A percentile compares a stretch with the other conserved stretches of the same genome.
These are phyloP conservation scores for Dactylonectria estremocensis DNA, from an alignment of 2,329 filamentous ascomycete genomes.

Conservation along the genomic window DNA sequence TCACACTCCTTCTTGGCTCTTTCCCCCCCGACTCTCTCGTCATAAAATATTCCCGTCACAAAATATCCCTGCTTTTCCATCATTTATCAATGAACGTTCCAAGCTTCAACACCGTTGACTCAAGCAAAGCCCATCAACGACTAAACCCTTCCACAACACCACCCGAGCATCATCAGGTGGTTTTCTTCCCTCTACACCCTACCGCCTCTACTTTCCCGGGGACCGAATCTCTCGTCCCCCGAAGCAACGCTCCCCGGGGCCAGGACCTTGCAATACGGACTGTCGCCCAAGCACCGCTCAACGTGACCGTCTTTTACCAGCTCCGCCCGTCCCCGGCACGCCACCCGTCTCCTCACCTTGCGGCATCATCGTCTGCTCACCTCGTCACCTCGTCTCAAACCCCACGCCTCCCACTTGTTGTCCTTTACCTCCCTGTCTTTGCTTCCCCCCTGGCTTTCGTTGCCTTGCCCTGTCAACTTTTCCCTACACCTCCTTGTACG, in stretches of 20 bases:
- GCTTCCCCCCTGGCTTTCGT: neutral
- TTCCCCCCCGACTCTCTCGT: neutral
- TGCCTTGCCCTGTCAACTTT: slow-evolving; percentile 16
- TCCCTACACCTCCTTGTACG: slow-evolving; percentile 32
- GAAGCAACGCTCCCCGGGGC: slow-evolving; percentile 22
- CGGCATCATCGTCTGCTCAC: slow-evolving; percentile 45
- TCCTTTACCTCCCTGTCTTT: slow-evolving; percentile 32
- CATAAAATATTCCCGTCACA: neutral
- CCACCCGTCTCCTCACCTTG: slow-evolving; percentile 50
- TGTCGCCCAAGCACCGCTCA: slow-evolving; percentile 41
- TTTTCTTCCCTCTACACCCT: slow-evolving; percentile 14
- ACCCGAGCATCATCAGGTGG: slow-evolving; percentile 36
- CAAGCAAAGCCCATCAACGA: neutral
- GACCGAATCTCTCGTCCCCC: slow-evolving; percentile 31
- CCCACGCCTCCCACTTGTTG: slow-evolving; percentile 42
- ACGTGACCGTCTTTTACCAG: slow-evolving; percentile 38
- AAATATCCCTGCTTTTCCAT: neutral
- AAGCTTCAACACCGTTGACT: neutral
- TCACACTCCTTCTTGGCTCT: neutral
- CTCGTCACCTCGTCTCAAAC: slow-evolving; percentile 44
- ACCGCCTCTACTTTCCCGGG: slow-evolving; percentile 19
- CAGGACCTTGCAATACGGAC: slow-evolving; percentile 32
- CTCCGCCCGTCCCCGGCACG: slow-evolving; percentile 38
- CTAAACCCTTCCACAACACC: slow-evolving; percentile 20
- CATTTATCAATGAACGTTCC: neutral